phyloP scores from a whole-genome alignment of 1,284 basidiomycete species.

The Meripilus lineatus region DNA sequence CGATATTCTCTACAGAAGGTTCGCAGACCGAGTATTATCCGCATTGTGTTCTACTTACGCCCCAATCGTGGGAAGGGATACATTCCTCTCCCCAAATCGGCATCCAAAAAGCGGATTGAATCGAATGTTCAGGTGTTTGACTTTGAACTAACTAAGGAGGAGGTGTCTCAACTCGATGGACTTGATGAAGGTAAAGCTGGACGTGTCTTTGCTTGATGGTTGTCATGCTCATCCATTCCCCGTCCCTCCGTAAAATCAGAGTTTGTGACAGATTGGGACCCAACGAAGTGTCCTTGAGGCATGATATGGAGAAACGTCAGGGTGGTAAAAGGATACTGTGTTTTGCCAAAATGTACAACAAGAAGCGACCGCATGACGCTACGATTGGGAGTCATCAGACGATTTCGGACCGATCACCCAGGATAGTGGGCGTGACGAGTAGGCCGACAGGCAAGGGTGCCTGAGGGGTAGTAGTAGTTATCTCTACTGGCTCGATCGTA shows the following conservation, averaged over 20 bases:
- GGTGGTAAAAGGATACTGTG: too few relatives aligned
- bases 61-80: constrained; percentile 34
- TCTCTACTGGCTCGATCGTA: constrained; percentile 14
- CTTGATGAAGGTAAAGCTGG: constrained; percentile 55
- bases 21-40: constrained; percentile 12
- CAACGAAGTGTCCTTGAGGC: neutral
- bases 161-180: constrained; percentile 45
- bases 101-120: constrained; percentile 47
- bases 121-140: constrained; percentile 57
- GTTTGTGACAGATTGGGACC: constrained; percentile 9
- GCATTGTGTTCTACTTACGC: neutral
- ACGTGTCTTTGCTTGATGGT: constrained; percentile 40
- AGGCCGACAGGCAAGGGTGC: too few relatives aligned
- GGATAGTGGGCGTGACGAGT: too few relatives aligned
- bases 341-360: too few relatives aligned
- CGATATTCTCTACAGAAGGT: constrained; percentile 80
- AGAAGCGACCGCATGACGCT: too few relatives aligned
- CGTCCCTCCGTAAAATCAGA: constrained; percentile 2
- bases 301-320: too few relatives aligned
- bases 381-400: too few relatives aligned
- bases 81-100: constrained; percentile 59
- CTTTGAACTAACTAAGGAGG: constrained; percentile 48
- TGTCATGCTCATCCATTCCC: neutral
- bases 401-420: too few relatives aligned
- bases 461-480: constrained; percentile 18